Base-by-base conservation (phyloP, 164 flowering plant genomes). In the Sedum album region DNA sequence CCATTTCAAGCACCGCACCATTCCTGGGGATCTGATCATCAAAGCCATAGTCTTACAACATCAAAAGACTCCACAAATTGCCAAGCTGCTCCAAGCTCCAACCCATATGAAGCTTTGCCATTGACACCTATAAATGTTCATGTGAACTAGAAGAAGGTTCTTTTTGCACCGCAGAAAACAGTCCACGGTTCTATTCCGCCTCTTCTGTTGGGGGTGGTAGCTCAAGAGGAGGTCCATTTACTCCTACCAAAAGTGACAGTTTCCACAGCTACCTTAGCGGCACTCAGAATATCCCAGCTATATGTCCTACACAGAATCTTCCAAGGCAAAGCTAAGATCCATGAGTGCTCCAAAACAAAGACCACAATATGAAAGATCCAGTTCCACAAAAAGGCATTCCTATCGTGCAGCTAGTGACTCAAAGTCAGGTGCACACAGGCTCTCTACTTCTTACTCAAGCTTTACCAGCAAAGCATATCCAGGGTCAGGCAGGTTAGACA, bases 401-500 rank as follows among this genome's bases (percentile, higher is more conserved):
- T 55, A 74, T 63, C 73, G 80, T 60, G 82, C 82, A 5, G 76
- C 71, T 60, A 82, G 78, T 1, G 91, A 88, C 21, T 61, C 75
- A 2, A 81, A 75, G 68, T 71, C 73, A 25, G 76, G 66, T 66
- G 39, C 76, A 11, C 88, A 84, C 51, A 76, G 70, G 65, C 71
- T 46, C 11, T 76, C 85, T 0, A 53, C 74, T 1, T 72, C 82
- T 75, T 87, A 83, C 5, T 69, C 88, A 3, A 88, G 69, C 71
- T 86, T 88, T 65, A 48, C 80, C 0, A 82, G 51, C 80, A 87
- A 83, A 75, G 92, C 85, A 0, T 90, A 87, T 39, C 91, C 89
- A 0, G 96, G 96, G 4, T 90, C 96, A 0, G 96, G 96, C 31
- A 78, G 90, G 20, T 64, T 92, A 73, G 93, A 88, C 78, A 82